These are phyloP conservation scores for Cordyceps pruinosa DNA, from an alignment of 2,329 filamentous ascomycete species.

Conservation along the genomic window DNA sequence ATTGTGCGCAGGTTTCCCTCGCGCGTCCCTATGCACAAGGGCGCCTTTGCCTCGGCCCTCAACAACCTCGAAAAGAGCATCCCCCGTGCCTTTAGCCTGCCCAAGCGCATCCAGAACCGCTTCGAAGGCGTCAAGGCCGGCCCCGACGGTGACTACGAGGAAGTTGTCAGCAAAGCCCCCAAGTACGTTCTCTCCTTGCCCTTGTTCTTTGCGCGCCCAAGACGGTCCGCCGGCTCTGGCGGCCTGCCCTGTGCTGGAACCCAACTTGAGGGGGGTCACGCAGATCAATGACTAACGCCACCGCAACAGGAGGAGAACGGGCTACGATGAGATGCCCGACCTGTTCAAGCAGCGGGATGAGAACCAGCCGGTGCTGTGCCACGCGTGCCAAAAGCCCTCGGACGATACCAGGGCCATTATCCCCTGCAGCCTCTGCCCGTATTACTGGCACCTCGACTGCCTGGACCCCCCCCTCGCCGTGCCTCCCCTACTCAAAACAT, in stretches of 20 bases:
- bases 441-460: slow-evolving; percentile 90
- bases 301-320: slow-evolving; percentile 41
- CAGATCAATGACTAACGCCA: neutral
- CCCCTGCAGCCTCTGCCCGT: slow-evolving; percentile 74
- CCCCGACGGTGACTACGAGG: slow-evolving; percentile 73
- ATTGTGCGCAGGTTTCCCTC: slow-evolving; percentile 43
- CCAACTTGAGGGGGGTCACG: neutral
- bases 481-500: slow-evolving; percentile 69
- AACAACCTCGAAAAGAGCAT: slow-evolving; percentile 60
- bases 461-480: slow-evolving; percentile 75
- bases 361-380: slow-evolving; percentile 70
- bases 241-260: neutral
- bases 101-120: slow-evolving; percentile 61
- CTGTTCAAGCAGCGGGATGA: slow-evolving; percentile 67
- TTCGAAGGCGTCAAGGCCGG: slow-evolving; percentile 77
- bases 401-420: slow-evolving; percentile 63
- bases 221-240: neutral
- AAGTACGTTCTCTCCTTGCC: slow-evolving; percentile 41
- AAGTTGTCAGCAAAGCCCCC: slow-evolving; percentile 54
- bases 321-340: slow-evolving; percentile 57
- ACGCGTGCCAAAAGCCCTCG: slow-evolving; percentile 62
- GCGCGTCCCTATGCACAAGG: slow-evolving; percentile 40
- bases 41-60: slow-evolving; percentile 56
- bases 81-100: slow-evolving; percentile 65
- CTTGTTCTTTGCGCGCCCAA: neutral